Percentiles rank a stretch among this genome's conserved stretches.
Conservation (phyloP, 2,329 filamentous ascomycete genomes). For the Aaosphaeria pasadenensis region DNA sequence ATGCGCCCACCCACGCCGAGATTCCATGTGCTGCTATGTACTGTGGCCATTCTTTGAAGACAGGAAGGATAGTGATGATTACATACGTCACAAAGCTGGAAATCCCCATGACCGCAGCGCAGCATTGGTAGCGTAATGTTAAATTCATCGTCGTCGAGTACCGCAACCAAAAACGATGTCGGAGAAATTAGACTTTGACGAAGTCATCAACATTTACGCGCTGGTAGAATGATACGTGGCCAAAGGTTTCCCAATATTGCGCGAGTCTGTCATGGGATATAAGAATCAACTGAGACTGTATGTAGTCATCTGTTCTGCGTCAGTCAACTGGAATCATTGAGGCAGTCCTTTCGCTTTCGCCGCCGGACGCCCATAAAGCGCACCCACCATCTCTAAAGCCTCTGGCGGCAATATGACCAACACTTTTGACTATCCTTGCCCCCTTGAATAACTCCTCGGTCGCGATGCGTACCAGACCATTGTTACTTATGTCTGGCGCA, state of each 20-base stretch:
- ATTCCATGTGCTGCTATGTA: too few species aligned
- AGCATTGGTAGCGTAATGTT: too few species aligned
- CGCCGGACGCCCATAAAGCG: too few species aligned
- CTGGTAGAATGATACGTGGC: conserved; percentile 49
- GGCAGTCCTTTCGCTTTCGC: not conserved
- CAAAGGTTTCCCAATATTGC: conserved; percentile 71
- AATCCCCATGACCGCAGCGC: too few species aligned
- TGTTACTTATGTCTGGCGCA: conserved; percentile 69
- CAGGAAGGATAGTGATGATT: too few species aligned
- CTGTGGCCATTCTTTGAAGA: too few species aligned
- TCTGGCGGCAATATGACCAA: conserved; percentile 72
- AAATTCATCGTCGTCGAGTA: too few species aligned
- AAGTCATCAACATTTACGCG: conserved; percentile 45
- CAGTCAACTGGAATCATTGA: not conserved
- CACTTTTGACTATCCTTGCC: conserved; percentile 68
- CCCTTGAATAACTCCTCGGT: conserved; percentile 69
- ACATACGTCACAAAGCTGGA: too few species aligned
- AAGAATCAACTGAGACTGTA: conserved; percentile 73
- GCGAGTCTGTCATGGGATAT: conserved; percentile 74
- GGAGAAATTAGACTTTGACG: conserved; percentile 9
- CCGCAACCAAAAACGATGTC: not conserved
- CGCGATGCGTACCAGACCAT: conserved; percentile 62
- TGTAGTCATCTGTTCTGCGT: conserved; percentile 62
- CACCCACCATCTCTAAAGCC: conserved; percentile 70
- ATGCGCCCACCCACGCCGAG: too few species aligned